Evolutionary conservation across 495 filamentous ascomycete genomes (phyloP).

Genomic region (Aspergillus nanangensis): DNA sequence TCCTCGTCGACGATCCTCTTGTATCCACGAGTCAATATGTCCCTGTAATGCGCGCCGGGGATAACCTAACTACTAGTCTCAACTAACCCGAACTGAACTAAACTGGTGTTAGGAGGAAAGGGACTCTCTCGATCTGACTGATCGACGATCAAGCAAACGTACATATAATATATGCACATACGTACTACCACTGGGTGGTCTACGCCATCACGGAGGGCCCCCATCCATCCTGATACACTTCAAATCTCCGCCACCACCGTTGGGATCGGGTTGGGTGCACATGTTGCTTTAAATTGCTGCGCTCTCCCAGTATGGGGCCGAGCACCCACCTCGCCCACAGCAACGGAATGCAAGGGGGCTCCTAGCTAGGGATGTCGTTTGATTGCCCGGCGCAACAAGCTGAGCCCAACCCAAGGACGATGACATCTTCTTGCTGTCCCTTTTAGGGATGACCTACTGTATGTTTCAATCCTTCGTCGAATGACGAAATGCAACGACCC

Average conservation of each 20-base stretch:
- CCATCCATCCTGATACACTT: conserved; percentile 8
- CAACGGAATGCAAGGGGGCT: conserved; percentile 23
- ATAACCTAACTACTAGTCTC: too few relatives aligned
- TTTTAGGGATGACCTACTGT: conserved; percentile 11
- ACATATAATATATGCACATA: too few relatives aligned
- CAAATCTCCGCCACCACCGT: conserved; percentile 16
- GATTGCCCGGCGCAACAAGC: conserved; percentile 24
- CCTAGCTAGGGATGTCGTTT: conserved; percentile 14
- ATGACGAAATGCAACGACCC: conserved; percentile 18
- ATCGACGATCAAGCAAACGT: too few relatives aligned
- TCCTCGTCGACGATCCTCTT: conserved; percentile 11
- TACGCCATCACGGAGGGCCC: conserved; percentile 12
- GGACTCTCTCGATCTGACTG: too few relatives aligned
- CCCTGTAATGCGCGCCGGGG: too few relatives aligned
- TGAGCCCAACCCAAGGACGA: conserved; percentile 2
- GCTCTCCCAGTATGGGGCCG: conserved; percentile 14
- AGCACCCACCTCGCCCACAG: conserved; percentile 11
- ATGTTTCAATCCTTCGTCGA: conserved; percentile 19
- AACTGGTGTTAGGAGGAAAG: too few relatives aligned
- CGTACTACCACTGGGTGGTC: too few relatives aligned
- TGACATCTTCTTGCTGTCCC: conserved; percentile 10
- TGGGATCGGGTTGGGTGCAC: too few relatives aligned
- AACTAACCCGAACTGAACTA: too few relatives aligned
- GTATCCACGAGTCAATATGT: too few relatives aligned
- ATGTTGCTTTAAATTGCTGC: conserved; percentile 14